Evolutionary conservation across 179 eudicot genomes (phyloP).

Genomic region (Amaranthus tricolor): DNA sequence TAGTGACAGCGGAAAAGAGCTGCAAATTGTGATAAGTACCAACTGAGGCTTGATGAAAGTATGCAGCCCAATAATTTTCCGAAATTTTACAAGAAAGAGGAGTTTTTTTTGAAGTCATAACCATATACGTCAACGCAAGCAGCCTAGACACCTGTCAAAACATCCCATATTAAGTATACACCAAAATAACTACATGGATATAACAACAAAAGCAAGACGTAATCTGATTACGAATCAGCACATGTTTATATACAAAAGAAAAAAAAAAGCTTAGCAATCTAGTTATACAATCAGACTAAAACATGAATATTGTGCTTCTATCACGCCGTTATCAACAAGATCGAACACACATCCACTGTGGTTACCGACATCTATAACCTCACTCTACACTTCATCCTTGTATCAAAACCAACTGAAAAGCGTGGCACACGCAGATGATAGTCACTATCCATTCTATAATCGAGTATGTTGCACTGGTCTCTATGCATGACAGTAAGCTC

Average conservation of each 20-base stretch:
- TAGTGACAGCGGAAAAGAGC: slow-evolving; percentile 37
- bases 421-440: neutral
- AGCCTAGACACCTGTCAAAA: slow-evolving; percentile 68
- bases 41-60: slow-evolving; percentile 91
- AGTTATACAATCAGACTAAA: neutral
- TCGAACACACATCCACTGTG: neutral
- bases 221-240: no score
- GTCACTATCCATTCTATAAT: neutral
- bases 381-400: neutral
- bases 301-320: neutral
- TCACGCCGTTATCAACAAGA: neutral
- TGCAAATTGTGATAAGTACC: slow-evolving; percentile 65
- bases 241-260: no score
- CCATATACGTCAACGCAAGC: slow-evolving; percentile 64
- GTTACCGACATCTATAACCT: neutral
- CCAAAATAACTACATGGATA: neutral
- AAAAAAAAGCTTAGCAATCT: neutral
- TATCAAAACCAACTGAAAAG: neutral
- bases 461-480: no score
- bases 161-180: neutral
- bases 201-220: neutral
- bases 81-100: slow-evolving; percentile 34
- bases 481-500: no score
- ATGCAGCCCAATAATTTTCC: slow-evolving; percentile 74
- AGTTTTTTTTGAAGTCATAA: slow-evolving; percentile 41